Conservation (phyloP, 2,329 filamentous ascomycete species). For the Fusarium gaditjirri region DNA sequence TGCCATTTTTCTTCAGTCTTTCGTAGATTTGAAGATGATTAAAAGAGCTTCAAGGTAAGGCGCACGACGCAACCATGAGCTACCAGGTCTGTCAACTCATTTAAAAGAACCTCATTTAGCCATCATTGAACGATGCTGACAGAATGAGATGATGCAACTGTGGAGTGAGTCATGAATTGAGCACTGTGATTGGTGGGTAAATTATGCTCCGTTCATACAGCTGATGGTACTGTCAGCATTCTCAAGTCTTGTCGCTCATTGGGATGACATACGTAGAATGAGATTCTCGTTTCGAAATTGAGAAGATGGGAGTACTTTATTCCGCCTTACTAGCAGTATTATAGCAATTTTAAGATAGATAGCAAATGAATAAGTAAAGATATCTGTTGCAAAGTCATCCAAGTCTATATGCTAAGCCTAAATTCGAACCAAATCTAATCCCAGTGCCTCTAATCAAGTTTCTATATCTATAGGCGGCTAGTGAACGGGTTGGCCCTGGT, state of each 20-base stretch:
- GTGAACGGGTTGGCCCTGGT: not conserved
- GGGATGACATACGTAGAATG: not conserved
- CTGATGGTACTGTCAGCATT: not conserved
- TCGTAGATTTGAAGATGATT: rapidly evolving
- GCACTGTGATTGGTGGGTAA: not conserved
- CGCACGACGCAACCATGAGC: not conserved
- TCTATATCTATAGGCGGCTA: not conserved
- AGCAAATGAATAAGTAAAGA: not conserved
- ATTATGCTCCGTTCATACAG: not conserved
- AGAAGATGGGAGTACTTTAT: not conserved
- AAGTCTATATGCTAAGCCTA: not conserved
- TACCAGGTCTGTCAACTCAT: not conserved
- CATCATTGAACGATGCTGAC: too few relatives aligned
- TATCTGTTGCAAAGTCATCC: rapidly evolving
- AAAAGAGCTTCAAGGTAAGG: not conserved
- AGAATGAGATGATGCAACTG: not conserved
- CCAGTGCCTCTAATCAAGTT: rapidly evolving
- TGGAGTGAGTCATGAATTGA: not conserved
- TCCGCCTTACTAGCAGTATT: too few relatives aligned
- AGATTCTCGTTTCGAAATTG: too few relatives aligned
- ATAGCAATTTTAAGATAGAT: not conserved
- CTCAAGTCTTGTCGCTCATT: not conserved
- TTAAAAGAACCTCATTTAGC: too few relatives aligned
- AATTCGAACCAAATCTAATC: not conserved
- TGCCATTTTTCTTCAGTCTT: not conserved